phyloP scores from a whole-genome alignment of 2,329 filamentous ascomycete species.

The Annulohypoxylon truncatum region DNA sequence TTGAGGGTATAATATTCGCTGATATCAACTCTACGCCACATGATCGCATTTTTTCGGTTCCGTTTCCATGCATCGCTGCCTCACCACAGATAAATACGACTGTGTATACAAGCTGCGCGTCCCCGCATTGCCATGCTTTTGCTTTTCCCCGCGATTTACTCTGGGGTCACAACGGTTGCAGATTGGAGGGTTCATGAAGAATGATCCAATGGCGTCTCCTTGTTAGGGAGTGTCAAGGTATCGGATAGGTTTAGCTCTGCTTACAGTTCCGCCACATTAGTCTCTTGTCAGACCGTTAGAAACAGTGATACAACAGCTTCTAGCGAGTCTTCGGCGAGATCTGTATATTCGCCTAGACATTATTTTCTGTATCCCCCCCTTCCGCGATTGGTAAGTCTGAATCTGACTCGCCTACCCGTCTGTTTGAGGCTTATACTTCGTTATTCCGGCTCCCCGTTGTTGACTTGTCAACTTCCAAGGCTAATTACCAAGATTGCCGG shows the following conservation, averaged over 20 bases:
- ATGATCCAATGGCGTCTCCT: slow-evolving; percentile 23
- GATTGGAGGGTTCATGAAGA: slow-evolving; percentile 16
- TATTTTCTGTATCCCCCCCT: background rate
- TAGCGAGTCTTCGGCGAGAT: slow-evolving; percentile 3
- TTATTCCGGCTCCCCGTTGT: slow-evolving; percentile 34
- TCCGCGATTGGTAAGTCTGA: slow-evolving; percentile 26
- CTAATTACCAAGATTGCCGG: slow-evolving; percentile 30
- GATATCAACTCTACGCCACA: slow-evolving; percentile 32
- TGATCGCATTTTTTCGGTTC: slow-evolving; percentile 35
- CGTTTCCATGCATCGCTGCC: slow-evolving; percentile 38
- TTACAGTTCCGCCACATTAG: slow-evolving; percentile 33
- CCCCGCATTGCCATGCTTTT: slow-evolving; percentile 31
- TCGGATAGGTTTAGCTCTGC: slow-evolving; percentile 21
- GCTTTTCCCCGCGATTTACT: slow-evolving; percentile 27
- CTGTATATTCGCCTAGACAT: slow-evolving; percentile 13
- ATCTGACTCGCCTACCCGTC: slow-evolving; percentile 19
- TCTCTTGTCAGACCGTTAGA: background rate
- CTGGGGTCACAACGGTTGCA: slow-evolving; percentile 28
- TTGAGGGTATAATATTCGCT: slow-evolving; percentile 28
- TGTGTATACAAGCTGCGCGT: slow-evolving; percentile 25
- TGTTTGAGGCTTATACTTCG: slow-evolving; percentile 29
- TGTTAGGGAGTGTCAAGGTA: slow-evolving; percentile 15
- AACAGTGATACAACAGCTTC: slow-evolving; percentile 18
- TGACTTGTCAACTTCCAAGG: slow-evolving; percentile 29
- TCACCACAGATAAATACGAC: slow-evolving; percentile 22